Base-by-base conservation (phyloP, 2,329 filamentous ascomycete species). In the Tolypocladium amazonense region DNA sequence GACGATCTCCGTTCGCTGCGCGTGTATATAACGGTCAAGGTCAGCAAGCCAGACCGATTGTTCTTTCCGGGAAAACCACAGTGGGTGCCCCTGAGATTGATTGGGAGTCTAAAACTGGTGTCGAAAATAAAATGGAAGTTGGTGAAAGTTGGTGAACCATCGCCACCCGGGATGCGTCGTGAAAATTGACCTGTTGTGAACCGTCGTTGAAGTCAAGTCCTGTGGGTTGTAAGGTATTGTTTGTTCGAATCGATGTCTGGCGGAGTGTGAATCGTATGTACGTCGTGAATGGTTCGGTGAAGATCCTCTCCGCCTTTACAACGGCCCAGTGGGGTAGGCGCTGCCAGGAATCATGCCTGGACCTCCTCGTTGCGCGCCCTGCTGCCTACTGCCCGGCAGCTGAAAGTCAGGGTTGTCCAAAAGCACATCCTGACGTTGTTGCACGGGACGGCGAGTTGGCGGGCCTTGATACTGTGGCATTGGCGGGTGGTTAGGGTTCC, bases 331-430 rank as follows among this genome's bases (percentile, higher is more conserved):
- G 37, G 81, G 81, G 65, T 84, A 85, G 23, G 81, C 78, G 62
- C 80, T 80, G 47, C 77, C 77, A 6, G 81, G 81, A 57, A 81
- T 76, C 76, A 82, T 78, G 38, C 78, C 77, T 45, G 72, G 70
- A 15, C 69, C 70, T 56, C 66, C 69, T 30, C 71, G 65, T 55
- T 65, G 60, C 27, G 63, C 57, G 55, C 63, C 61, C 39, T 64
- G 54, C 58, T 69, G 69, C 57, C 76, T 74, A 56, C 66, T 70
- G 27, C 74, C 75, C 1, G 86, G 87, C 35, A 97, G 72, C 64
- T 88, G 82, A 74, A 97, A 97, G 72, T 97, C 92, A 0, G 92
- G 92, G 68, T 96, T 96, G 67, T 87, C 86, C 61, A 96, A 78
- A 45, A 96, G 76, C 56, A 92, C 80, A 65, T 95, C 90, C 65